Percentiles rank a stretch among this genome's conserved stretches.
These are phyloP conservation scores for Erodium moschatum DNA, from an alignment of 441 rosid genomes.

Conservation along the genomic window DNA sequence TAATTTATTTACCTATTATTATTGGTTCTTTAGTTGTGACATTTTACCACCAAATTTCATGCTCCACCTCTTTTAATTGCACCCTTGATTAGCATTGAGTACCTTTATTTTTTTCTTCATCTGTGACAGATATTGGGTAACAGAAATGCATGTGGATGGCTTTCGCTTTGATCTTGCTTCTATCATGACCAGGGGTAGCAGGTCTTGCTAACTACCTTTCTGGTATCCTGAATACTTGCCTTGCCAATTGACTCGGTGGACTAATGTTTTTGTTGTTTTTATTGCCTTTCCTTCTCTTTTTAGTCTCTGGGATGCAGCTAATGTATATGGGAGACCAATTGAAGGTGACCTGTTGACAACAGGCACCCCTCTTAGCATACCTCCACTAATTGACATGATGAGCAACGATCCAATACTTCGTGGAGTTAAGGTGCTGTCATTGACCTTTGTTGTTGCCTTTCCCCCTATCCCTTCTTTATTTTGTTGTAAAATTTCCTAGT, in stretches of 20 bases:
- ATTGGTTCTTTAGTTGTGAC: neutral
- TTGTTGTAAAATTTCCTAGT: neutral
- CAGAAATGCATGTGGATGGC: conserved; percentile 95
- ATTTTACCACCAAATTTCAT: neutral
- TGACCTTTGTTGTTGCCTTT: neutral
- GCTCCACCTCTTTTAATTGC: neutral
- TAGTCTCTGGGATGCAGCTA: conserved; percentile 84
- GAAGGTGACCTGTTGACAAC: conserved; percentile 65
- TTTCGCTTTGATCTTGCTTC: conserved; percentile 99
- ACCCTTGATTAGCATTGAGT: neutral
- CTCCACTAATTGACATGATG: conserved; percentile 83
- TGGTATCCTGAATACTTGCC: neutral
- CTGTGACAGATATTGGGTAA: conserved; percentile 80
- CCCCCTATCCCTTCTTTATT: neutral
- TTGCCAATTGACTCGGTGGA: neutral
- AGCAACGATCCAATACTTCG: conserved; percentile 86
- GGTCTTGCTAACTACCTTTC: conserved; percentile 31
- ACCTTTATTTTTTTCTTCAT: conserved; percentile 20
- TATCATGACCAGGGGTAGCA: conserved; percentile 86
- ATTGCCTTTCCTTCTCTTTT: conserved; percentile 19
- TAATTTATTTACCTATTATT: neutral
- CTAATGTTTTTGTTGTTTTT: conserved; percentile 9
- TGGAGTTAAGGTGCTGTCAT: conserved; percentile 63
- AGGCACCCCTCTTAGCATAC: conserved; percentile 71
- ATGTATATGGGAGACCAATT: conserved; percentile 62